Conservation (phyloP, 306 rosid species). For the Quercus dentata region DNA sequence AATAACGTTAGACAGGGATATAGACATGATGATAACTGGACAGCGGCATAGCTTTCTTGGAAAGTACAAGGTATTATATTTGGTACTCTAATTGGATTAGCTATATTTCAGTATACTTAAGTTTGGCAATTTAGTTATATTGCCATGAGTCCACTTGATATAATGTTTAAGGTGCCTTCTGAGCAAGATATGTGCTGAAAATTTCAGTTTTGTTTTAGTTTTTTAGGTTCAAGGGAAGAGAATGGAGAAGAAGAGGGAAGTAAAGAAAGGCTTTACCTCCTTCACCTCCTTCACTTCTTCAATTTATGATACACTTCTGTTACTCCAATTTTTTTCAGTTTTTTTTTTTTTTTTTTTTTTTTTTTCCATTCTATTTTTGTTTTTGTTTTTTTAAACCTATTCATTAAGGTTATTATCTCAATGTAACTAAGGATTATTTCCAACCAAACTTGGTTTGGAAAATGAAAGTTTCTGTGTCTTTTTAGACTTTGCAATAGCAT, state of each 20-base stretch:
- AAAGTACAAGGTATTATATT: conserved; percentile 74
- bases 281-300: not conserved
- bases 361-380: not conserved
- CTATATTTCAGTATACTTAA: not conserved
- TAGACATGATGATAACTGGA: conserved; percentile 90
- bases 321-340: not conserved
- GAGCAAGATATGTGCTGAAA: not conserved
- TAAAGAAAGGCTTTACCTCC: not conserved
- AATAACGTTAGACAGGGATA: conserved; percentile 79
- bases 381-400: not conserved
- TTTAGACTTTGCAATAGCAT: no score
- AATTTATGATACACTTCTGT: not conserved
- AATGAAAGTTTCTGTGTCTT: no score
- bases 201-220: not conserved
- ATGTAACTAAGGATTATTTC: no score
- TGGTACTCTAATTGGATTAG: conserved; percentile 8
- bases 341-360: not conserved
- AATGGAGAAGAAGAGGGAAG: not conserved
- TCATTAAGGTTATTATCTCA: not conserved
- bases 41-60: conserved; percentile 98
- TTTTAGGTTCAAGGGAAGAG: not conserved
- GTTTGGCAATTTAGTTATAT: not conserved
- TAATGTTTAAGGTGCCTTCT: not conserved
- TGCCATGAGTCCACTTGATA: not conserved
- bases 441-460: no score